Percentiles rank a stretch among this genome's conserved stretches.
These are phyloP conservation scores for Trametes cingulata DNA, from an alignment of 768 basidiomycete genomes.

Conservation along the genomic window DNA sequence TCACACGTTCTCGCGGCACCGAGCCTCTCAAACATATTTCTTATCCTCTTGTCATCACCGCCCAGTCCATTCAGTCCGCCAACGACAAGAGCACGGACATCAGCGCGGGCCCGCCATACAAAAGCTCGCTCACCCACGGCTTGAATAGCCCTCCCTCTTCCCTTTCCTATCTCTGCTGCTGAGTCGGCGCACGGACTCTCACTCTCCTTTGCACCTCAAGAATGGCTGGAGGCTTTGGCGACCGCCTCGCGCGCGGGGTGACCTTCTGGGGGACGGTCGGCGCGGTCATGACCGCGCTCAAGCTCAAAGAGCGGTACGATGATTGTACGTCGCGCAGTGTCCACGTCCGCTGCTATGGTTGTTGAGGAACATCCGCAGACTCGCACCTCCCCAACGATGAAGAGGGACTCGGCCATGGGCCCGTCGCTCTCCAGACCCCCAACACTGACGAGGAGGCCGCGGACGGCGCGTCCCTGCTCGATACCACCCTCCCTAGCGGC, in stretches of 20 bases:
- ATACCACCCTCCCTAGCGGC: conserved; percentile 27
- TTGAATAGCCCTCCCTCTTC: conserved; percentile 1
- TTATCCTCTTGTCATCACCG: neutral
- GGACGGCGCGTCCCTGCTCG: conserved; percentile 25
- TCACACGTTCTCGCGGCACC: conserved; percentile 7
- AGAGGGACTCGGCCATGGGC: conserved; percentile 31
- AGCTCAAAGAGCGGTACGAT: conserved; percentile 48
- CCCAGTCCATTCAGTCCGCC: neutral
- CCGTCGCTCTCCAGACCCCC: conserved; percentile 27
- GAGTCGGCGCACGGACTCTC: neutral
- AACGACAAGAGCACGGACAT: neutral
- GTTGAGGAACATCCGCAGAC: conserved; percentile 34
- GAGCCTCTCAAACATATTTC: neutral
- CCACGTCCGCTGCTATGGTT: neutral
- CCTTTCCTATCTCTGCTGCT: conserved; percentile 3
- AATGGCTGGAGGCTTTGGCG: conserved; percentile 10
- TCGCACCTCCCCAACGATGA: conserved; percentile 44
- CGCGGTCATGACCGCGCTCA: conserved; percentile 46
- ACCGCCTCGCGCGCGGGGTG: conserved; percentile 16
- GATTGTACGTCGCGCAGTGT: conserved; percentile 40
- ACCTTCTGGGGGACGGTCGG: conserved; percentile 47
- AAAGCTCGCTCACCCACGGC: neutral
- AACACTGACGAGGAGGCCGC: conserved; percentile 24
- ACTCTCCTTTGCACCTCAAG: neutral
- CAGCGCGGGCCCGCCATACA: neutral